Evolutionary conservation across 169 alveolate species (phyloP).

Genomic region (Plasmodium cynomolgi): DNA sequence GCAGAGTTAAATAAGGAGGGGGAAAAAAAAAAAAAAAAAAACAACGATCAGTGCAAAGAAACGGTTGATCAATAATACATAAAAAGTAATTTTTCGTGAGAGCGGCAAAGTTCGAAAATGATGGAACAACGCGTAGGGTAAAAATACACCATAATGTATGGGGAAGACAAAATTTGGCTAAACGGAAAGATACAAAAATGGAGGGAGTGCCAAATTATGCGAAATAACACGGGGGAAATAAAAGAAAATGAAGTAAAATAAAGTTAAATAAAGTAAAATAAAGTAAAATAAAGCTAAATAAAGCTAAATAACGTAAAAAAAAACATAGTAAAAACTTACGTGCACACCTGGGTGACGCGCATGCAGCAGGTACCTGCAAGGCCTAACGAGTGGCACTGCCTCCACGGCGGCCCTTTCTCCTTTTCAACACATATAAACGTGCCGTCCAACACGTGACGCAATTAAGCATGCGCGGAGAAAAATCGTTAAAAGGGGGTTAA

Average conservation of each 20-base stretch:
- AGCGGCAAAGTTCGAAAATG: neutral
- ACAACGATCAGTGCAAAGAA: neutral
- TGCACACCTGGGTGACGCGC: neutral
- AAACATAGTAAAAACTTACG: neutral
- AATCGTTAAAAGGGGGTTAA: neutral
- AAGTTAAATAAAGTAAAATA: neutral
- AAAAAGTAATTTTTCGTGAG: neutral
- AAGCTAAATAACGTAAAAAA: too few relatives aligned
- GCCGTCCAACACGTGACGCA: neutral
- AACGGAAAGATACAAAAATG: neutral
- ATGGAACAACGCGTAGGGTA: neutral
- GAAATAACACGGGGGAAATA: neutral
- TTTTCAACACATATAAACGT: neutral
- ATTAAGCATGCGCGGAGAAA: neutral
- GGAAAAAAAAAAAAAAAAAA: neutral
- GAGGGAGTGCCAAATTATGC: neutral
- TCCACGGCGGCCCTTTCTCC: neutral
- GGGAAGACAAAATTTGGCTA: neutral
- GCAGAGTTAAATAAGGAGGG: neutral
- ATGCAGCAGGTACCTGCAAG: neutral
- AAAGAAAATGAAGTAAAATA: neutral
- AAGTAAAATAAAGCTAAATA: neutral
- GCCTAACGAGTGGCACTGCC: neutral
- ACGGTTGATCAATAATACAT: neutral
- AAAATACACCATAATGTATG: neutral